Conservation (phyloP, 2,329 filamentous ascomycete species). For the Phaeosphaeria sp. region DNA sequence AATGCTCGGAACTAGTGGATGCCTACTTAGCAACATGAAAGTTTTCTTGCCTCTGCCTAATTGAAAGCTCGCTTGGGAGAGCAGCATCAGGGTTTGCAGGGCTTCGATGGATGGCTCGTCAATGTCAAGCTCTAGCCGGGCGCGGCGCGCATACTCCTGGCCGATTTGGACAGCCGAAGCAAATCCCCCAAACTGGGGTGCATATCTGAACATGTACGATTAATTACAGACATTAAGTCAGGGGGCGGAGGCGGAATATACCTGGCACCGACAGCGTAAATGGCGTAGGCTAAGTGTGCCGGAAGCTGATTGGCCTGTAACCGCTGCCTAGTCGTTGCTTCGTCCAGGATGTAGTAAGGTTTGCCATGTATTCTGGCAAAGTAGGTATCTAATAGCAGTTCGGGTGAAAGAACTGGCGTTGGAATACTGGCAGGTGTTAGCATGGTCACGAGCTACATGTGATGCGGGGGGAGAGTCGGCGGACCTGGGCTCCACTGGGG, state of each 20-base stretch:
- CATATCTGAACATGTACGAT: slow-evolving; percentile 62
- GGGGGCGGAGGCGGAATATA: slow-evolving; percentile 44
- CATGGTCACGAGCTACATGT: slow-evolving; percentile 13
- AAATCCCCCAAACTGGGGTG: slow-evolving; percentile 69
- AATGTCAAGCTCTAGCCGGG: slow-evolving; percentile 73
- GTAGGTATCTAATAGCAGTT: slow-evolving; percentile 76
- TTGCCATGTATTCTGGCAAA: slow-evolving; percentile 82
- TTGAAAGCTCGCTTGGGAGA: slow-evolving; percentile 78
- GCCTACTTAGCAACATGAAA: slow-evolving; percentile 80
- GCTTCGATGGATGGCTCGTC: slow-evolving; percentile 83
- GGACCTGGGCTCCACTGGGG: slow-evolving; percentile 48
- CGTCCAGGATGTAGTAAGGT: slow-evolving; percentile 81
- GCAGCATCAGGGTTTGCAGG: slow-evolving; percentile 75
- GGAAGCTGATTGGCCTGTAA: slow-evolving; percentile 72
- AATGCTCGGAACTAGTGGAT: background rate
- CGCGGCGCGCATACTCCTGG: slow-evolving; percentile 74
- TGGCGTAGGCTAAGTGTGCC: slow-evolving; percentile 58
- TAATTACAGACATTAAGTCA: slow-evolving; percentile 57
- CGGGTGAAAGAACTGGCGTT: slow-evolving; percentile 60
- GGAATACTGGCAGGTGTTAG: slow-evolving; percentile 35
- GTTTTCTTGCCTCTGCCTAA: slow-evolving; percentile 82
- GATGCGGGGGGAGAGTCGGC: slow-evolving; percentile 2
- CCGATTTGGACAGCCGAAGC: slow-evolving; percentile 71
- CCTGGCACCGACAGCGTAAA: slow-evolving; percentile 57
- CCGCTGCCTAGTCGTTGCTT: slow-evolving; percentile 74